Base-by-base conservation (phyloP, 352 stramenopile species). In the Phytophthora sansomeana region DNA sequence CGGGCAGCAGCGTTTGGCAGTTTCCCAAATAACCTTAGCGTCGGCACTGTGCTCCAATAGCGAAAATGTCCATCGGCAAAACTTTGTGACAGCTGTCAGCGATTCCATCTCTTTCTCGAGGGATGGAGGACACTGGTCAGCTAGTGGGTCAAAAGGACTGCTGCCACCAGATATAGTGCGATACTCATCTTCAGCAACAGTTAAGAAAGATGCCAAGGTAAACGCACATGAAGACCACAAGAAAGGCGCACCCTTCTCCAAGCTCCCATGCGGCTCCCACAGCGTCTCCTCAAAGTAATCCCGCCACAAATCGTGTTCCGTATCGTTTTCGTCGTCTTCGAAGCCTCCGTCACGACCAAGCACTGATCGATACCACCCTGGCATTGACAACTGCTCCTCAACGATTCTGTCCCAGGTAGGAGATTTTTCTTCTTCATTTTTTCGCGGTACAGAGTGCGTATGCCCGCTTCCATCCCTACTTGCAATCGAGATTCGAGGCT, bases 1-100 rank as follows among this genome's bases (percentile, higher is more conserved):
- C 21, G 88, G 88, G 29, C 82, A 92, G 64, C 87, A 95, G 5
- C 88, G 85, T 69, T 95, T 95, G 35, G 88, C 79, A 11, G 88
- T 94, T 60, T 96, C 88, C 83, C 83, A 95, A 48, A 96, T 93
- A 17, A 96, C 86, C 59, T 96, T 96, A 19, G 89, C 87, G 41
- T 96, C 89, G 11, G 78, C 81, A 53, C 87, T 91, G 56, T 95
- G 85, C 54, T 95, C 87, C 30, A 96, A 64, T 36, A 96, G 77
- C 8, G 83, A 90, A 58, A 95, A 96, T 48, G 89, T 95, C 89
- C 89, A 96, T 42, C 88, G 80, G 38, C 83, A 93, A 58, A 96
- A 96, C 65, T 93, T 96, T 0, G 87, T 92, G 32, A 94, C 77
- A 10, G 82, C 81, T 35, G 73, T 72, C 19, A 96, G 60, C 6